Evolutionary conservation across 345 rosid genomes (phyloP).

Genomic region (Theobroma cacao): DNA sequence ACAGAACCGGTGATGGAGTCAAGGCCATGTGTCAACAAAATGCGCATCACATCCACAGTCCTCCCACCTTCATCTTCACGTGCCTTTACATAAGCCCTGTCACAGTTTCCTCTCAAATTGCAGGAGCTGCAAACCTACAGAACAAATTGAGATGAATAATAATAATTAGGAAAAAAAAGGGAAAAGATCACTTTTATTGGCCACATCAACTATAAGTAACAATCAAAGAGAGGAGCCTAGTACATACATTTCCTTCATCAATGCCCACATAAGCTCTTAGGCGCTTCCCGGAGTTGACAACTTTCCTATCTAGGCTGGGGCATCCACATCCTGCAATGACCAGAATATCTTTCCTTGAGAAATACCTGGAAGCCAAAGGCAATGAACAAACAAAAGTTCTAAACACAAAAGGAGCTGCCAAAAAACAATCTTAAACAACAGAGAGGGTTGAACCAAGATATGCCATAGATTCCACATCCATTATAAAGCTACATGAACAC

Average conservation of each 20-base stretch:
- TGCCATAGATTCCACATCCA: not conserved
- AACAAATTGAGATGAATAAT: constrained; percentile 19
- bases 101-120: constrained; percentile 82
- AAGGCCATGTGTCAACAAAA: constrained; percentile 67
- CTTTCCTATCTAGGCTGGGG: constrained; percentile 89
- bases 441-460: not conserved
- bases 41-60: constrained; percentile 84
- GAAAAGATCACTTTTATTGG: not conserved
- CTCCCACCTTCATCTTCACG: constrained; percentile 61
- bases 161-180: not conserved
- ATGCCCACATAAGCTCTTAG: constrained; percentile 68
- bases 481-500: not conserved
- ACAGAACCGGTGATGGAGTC: constrained; percentile 43
- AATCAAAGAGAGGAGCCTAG: not conserved
- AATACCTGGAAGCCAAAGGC: constrained; percentile 37
- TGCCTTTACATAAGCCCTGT: constrained; percentile 73
- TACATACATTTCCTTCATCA: constrained; percentile 70
- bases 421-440: not conserved
- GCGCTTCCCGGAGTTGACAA: constrained; percentile 85
- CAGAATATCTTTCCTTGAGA: constrained; percentile 72
- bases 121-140: constrained; percentile 86
- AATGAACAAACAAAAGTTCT: not conserved
- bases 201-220: not conserved
- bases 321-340: constrained; percentile 70
- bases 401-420: not conserved